phyloP scores from a whole-genome alignment of 495 filamentous ascomycete genomes.

The Acidiella bohemica region DNA sequence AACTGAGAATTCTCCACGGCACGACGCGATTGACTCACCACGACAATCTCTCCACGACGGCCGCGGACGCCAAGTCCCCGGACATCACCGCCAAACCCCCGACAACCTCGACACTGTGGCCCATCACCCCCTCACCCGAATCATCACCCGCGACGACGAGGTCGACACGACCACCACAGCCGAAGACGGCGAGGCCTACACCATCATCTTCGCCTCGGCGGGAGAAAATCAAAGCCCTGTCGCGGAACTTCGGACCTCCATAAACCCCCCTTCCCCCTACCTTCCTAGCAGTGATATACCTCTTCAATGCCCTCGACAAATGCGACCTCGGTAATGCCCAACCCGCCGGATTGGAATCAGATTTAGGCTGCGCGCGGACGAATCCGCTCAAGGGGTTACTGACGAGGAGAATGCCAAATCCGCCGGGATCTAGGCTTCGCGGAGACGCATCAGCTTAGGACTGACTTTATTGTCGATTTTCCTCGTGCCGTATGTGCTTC shows the following conservation, averaged over 20 bases:
- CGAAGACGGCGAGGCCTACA: conserved; percentile 10
- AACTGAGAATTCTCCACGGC: no score
- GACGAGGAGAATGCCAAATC: conserved; percentile 37
- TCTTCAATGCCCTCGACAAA: conserved; percentile 31
- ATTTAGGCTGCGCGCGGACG: not conserved
- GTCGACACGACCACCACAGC: conserved; percentile 11
- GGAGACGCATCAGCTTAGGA: no score
- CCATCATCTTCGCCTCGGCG: conserved; percentile 5
- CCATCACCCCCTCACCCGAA: no score
- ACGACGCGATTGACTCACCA: no score
- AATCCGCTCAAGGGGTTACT: not conserved
- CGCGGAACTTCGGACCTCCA: conserved; percentile 29
- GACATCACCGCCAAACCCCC: no score
- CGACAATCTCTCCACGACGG: no score
- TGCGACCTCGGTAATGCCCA: conserved; percentile 36
- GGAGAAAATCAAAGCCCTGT: conserved; percentile 17
- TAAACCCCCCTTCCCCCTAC: conserved; percentile 28
- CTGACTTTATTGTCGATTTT: conserved; percentile 57
- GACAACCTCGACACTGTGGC: no score
- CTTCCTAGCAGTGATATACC: conserved; percentile 33
- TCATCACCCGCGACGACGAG: no score
- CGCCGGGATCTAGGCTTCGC: no score
- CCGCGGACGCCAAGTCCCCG: no score
- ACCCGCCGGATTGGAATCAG: no score
- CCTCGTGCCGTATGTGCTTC: conserved; percentile 65